Base-by-base conservation (phyloP, 495 filamentous ascomycete species). In the Aspergillus affinis region DNA sequence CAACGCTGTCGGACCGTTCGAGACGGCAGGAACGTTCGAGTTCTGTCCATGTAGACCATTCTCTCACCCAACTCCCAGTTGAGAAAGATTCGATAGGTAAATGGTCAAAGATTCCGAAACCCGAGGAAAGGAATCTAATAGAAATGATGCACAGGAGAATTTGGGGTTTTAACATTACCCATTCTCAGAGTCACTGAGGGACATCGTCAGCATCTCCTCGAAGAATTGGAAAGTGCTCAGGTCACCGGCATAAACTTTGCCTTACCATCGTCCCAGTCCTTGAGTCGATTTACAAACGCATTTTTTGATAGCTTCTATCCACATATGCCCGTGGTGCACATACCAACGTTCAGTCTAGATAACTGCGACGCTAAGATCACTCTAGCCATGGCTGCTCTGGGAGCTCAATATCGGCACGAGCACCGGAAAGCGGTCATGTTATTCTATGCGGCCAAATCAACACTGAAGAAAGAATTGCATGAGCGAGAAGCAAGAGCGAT, bases 321-420 rank as follows among this genome's bases (percentile, higher is more conserved):
- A 0, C 65, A 69, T 60, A 32, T 74, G 9, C 67, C 70, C 3
- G 56, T 74, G 15, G 48, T 73, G 13, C 73, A 76, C 19, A 45
- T 63, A 0, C 62, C 70, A 12, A 69, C 73, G 6, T 73, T 74
- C 47, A 59, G 32, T 1, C 45, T 64, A 3, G 58, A 64, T 2
- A 27, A 70, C 4, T 63, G 44, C 48, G 58, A 63, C 3, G 49
- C 62, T 8, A 69, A 71, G 19, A 19, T 71, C 0, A 29, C 69
- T 15, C 51, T 72, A 13, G 66, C 63, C 19, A 69, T 73, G 64
- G 61, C 61, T 29, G 70, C 72, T 0, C 45, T 65, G 2, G 73
- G 73, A 0, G 62, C 72, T 10, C 59, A 65, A 54, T 64, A 54
- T 46, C 56, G 63, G 4, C 55, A 64, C 48, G 63, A 69, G 23